Conservation (phyloP, 768 basidiomycete species). For the Rhizopogon salebrosus region DNA sequence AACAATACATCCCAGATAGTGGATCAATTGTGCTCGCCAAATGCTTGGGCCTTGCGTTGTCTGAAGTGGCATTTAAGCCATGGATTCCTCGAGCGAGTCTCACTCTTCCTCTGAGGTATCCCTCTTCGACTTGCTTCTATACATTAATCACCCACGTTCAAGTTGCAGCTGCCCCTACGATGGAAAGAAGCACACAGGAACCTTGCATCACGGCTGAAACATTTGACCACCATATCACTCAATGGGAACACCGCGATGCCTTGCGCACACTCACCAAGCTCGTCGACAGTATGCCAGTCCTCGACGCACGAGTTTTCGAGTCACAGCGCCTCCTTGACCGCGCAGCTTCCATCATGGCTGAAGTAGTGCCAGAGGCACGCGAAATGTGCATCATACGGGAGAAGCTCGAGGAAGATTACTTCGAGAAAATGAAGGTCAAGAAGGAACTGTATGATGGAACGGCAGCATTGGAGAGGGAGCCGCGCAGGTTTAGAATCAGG, state of each 20-base stretch:
- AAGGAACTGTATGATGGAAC: conserved; percentile 29
- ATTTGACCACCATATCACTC: conserved; percentile 11
- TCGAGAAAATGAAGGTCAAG: conserved; percentile 27
- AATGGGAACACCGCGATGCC: conserved; percentile 19
- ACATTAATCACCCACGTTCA: too few species aligned
- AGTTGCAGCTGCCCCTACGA: not conserved
- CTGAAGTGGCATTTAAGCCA: too few species aligned
- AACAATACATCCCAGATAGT: not conserved
- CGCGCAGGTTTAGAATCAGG: conserved; percentile 19
- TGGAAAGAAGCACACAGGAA: not conserved
- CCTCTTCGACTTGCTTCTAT: too few species aligned
- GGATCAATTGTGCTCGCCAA: not conserved
- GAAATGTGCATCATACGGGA: conserved; percentile 19
- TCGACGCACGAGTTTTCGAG: conserved; percentile 18
- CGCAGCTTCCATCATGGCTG: conserved; percentile 9
- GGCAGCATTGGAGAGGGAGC: conserved; percentile 15
- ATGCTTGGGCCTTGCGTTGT: not conserved
- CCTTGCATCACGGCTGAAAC: not conserved
- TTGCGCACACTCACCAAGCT: conserved; percentile 23
- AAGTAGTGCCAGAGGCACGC: conserved; percentile 12
- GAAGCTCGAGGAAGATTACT: conserved; percentile 16
- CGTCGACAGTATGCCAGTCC: conserved; percentile 14
- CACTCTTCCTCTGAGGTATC: too few species aligned
- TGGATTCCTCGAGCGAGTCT: too few species aligned
- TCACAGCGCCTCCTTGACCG: conserved; percentile 13